Conservation (phyloP, 257 asterid species). For the Nicotiana tomentosiformis region DNA sequence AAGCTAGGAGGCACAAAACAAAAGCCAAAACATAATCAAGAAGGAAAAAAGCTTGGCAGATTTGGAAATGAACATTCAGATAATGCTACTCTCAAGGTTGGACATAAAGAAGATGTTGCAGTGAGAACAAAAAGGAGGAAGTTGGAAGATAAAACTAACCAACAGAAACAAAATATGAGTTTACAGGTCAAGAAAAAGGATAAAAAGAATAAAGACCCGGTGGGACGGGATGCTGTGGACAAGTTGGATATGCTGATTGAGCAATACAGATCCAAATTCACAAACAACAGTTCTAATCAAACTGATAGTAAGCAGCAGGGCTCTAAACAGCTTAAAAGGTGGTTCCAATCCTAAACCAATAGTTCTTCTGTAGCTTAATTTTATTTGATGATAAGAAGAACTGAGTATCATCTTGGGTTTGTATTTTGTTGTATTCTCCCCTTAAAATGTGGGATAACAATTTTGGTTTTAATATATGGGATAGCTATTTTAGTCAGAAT, state of each 20-base stretch:
- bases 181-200: constrained; percentile 36
- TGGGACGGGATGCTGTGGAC: constrained; percentile 71
- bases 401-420: neutral
- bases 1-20: constrained; percentile 16
- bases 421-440: neutral
- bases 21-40: constrained; percentile 18
- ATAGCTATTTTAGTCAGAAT: neutral
- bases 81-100: constrained; percentile 21
- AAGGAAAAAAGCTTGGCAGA: constrained; percentile 14
- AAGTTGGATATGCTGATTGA: constrained; percentile 75
- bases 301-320: constrained; percentile 41
- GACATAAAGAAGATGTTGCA: constrained; percentile 14
- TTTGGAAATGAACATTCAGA: constrained; percentile 6
- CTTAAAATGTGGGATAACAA: neutral
- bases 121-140: constrained; percentile 23
- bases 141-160: constrained; percentile 22
- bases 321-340: constrained; percentile 69
- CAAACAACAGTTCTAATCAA: constrained; percentile 29
- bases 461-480: neutral
- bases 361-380: neutral
- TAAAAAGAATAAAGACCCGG: constrained; percentile 50
- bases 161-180: constrained; percentile 24
- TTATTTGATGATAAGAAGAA: neutral
- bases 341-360: constrained; percentile 60
- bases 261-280: constrained; percentile 64